Percentiles rank a stretch among this genome's conserved stretches.
These are phyloP conservation scores for Amanita inopinata DNA, from an alignment of 768 basidiomycete species.

Conservation along the genomic window DNA sequence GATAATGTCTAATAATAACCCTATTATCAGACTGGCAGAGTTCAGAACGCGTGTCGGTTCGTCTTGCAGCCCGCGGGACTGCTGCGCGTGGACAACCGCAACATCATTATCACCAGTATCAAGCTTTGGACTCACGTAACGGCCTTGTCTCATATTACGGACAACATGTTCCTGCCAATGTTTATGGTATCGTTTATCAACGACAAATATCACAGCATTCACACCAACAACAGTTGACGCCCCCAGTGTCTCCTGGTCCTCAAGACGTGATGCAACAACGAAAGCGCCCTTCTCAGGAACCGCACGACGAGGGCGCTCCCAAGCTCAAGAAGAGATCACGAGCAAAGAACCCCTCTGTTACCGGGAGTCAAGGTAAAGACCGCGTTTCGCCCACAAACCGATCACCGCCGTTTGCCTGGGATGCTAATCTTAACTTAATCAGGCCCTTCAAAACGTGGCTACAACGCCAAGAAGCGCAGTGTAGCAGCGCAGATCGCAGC, in stretches of 20 bases:
- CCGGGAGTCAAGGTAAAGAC: constrained; percentile 8
- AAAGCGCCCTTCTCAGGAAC: constrained; percentile 13
- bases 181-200: constrained; percentile 2
- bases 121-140: constrained; percentile 1
- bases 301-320: constrained; percentile 29
- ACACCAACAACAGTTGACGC: constrained; percentile 18
- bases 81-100: constrained; percentile 19
- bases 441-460: constrained; percentile 53
- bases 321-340: constrained; percentile 21
- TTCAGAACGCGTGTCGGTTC: constrained; percentile 47
- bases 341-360: constrained; percentile 6
- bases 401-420: constrained; percentile 3
- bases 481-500: constrained; percentile 59
- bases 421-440: constrained; percentile 8
- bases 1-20: constrained; percentile 11
- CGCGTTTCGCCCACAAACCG: not conserved
- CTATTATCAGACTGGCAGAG: constrained; percentile 36
- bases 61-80: constrained; percentile 43
- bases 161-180: constrained; percentile 17
- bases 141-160: constrained; percentile 21
- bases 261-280: constrained; percentile 4
- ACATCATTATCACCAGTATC: constrained; percentile 16
- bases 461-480: constrained; percentile 62
- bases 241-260: constrained; percentile 8
- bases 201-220: constrained; percentile 10